Percentiles rank a stretch among this genome's conserved stretches.
Evolutionary conservation across 176 grass and related monocot genomes (phyloP).

Genomic region (barley (Hordeum vulgare)): DNA sequence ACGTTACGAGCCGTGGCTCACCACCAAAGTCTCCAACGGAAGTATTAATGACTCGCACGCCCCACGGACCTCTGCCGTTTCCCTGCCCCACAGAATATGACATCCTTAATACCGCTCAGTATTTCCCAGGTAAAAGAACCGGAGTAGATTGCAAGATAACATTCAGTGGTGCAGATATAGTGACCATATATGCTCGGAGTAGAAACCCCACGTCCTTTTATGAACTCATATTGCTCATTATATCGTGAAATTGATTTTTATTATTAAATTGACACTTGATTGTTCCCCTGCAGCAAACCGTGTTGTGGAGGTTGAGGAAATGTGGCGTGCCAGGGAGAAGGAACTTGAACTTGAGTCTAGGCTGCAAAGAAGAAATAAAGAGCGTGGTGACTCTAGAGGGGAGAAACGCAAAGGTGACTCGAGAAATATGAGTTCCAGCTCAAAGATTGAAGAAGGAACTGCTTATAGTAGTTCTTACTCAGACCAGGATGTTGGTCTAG

Average conservation of each 20-base stretch:
- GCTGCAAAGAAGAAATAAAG: constrained; percentile 24
- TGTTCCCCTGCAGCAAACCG: constrained; percentile 64
- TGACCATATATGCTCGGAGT: no score
- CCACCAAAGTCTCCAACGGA: no score
- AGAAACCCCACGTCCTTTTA: neutral
- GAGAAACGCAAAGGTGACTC: constrained; percentile 43
- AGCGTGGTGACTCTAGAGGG: constrained; percentile 11
- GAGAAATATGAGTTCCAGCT: constrained; percentile 27
- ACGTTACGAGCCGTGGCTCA: no score
- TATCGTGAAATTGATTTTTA: neutral
- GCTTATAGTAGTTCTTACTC: constrained; percentile 31
- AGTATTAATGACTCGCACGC: no score
- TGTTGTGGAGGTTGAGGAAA: constrained; percentile 79
- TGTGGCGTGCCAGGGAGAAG: constrained; percentile 90
- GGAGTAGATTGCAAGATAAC: no score
- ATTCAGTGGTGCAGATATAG: no score
- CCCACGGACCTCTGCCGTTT: no score
- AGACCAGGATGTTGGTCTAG: constrained; percentile 38
- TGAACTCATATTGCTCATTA: neutral
- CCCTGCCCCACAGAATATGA: no score
- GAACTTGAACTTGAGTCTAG: constrained; percentile 69
- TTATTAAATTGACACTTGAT: constrained; percentile 6
- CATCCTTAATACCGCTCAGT: no score
- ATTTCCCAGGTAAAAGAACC: no score
- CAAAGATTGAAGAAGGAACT: constrained; percentile 32